Evolutionary conservation across 2,329 filamentous ascomycete genomes (phyloP), one percentile per base, ranked within the genome.

Genomic region (Zymoseptoria pseudotritici): DNA sequence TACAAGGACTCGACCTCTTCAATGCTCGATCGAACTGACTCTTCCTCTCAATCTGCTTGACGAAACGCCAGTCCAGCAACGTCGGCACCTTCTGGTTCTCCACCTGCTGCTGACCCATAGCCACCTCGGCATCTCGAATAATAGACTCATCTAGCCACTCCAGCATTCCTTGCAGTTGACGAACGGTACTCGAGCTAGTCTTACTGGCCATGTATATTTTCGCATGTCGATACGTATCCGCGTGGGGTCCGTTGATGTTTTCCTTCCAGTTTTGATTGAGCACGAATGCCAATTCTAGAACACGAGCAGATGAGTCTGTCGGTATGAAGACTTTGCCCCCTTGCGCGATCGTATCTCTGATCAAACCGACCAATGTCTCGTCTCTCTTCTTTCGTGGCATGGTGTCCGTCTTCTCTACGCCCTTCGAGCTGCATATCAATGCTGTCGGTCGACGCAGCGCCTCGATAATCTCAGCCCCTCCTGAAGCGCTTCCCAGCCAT

Each of bases 91-190:
- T 71, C 67, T 80, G 85, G 13, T 78, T 76, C 24, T 78, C 78
- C 17, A 70, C 69, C 55, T 76, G 74, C 8, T 59, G 66, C 51
- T 70, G 66, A 13, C 58, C 68, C 66, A 79, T 79, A 26, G 73
- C 77, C 54, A 77, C 77, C 58, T 73, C 76, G 63, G 73, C 76
- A 64, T 97, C 93, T 58, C 91, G 86, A 50, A 96, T 88, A 61
- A 99, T 95, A 60, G 86, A 88, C 70, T 97, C 92, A 71, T 97
- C 92, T 92, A 99, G 97, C 94, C 94, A 99, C 72, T 99, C 94
- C 31, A 99, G 80, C 90, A 99, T 96, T 73, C 93, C 97, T 66
- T 92, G 84, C 24, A 93, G 90, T 66, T 97, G 90, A 56, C 91
- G 84, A 81, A 97, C 89, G 0, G 92, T 96, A 63, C 91, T 92